These are phyloP conservation scores for Fragaria iinumae DNA, from an alignment of 306 rosid genomes.

Conservation along the genomic window DNA sequence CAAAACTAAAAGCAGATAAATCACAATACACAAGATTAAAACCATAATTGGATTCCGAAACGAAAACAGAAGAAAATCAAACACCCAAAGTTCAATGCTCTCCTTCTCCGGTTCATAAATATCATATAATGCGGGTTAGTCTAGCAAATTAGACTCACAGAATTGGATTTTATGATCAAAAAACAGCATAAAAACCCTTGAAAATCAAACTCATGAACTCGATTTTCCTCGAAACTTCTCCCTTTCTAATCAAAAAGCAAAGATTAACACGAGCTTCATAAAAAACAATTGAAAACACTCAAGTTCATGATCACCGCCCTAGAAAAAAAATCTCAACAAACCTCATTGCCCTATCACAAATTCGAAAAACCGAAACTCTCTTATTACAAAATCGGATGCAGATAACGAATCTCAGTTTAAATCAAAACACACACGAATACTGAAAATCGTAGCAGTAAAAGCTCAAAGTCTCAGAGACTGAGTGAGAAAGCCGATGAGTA, in stretches of 20 bases:
- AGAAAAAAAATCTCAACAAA: too few species aligned
- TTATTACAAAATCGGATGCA: neutral
- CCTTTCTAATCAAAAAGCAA: neutral
- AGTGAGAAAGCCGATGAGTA: conserved; percentile 15
- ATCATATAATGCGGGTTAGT: neutral
- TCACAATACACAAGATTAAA: neutral
- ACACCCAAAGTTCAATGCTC: neutral
- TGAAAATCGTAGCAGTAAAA: neutral
- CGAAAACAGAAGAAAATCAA: neutral
- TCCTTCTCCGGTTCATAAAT: neutral
- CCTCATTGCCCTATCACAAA: neutral
- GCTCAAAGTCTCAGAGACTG: neutral
- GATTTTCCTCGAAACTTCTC: neutral
- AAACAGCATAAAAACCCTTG: neutral
- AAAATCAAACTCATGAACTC: neutral
- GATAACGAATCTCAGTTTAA: neutral
- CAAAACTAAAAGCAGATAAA: neutral
- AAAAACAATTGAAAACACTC: neutral
- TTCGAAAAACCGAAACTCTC: neutral
- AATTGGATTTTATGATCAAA: neutral
- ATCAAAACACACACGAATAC: neutral
- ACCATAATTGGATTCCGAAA: neutral
- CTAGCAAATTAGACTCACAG: neutral
- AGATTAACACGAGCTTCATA: neutral
- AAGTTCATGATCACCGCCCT: neutral